These are phyloP conservation scores for Peniophora sp. DNA, from an alignment of 1,284 basidiomycete species.

Conservation along the genomic window DNA sequence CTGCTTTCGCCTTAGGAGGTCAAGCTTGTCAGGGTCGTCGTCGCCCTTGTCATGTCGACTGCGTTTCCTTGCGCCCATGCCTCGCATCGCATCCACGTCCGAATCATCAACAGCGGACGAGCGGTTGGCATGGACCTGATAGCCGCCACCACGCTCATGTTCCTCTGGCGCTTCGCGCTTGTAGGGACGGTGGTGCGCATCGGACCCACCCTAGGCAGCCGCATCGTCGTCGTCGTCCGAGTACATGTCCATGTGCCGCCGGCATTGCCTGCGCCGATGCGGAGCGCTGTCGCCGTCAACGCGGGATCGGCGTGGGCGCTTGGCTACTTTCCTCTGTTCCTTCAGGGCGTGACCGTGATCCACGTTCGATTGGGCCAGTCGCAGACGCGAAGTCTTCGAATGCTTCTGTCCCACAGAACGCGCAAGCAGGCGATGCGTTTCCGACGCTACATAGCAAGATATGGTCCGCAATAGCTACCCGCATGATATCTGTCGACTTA, in stretches of 20 bases:
- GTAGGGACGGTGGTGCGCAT: conserved; percentile 28
- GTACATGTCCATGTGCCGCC: conserved; percentile 31
- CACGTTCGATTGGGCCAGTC: conserved; percentile 63
- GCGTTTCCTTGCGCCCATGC: conserved; percentile 23
- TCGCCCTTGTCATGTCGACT: conserved; percentile 35
- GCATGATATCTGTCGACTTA: conserved; percentile 76
- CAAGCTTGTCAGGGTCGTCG: conserved; percentile 62
- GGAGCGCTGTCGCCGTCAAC: conserved; percentile 36
- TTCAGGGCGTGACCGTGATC: conserved; percentile 69
- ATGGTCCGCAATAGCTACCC: conserved; percentile 75
- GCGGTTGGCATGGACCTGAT: conserved; percentile 76
- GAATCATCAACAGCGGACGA: conserved; percentile 75
- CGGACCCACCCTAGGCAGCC: conserved; percentile 41
- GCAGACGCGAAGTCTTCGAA: conserved; percentile 68
- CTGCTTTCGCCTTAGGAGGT: conserved; percentile 43
- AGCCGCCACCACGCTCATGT: conserved; percentile 46
- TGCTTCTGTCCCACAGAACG: conserved; percentile 82
- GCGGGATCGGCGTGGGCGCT: conserved; percentile 49
- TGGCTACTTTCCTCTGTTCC: conserved; percentile 59
- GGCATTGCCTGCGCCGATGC: conserved; percentile 30
- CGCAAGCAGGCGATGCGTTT: conserved; percentile 84
- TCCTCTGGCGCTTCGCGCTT: conserved; percentile 17
- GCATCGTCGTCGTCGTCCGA: conserved; percentile 34
- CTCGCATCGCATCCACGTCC: conserved; percentile 43
- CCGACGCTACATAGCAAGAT: conserved; percentile 85